These are phyloP conservation scores for Kodamaea neixiangensis DNA, from an alignment of 805 yeast genomes.

Conservation along the genomic window DNA sequence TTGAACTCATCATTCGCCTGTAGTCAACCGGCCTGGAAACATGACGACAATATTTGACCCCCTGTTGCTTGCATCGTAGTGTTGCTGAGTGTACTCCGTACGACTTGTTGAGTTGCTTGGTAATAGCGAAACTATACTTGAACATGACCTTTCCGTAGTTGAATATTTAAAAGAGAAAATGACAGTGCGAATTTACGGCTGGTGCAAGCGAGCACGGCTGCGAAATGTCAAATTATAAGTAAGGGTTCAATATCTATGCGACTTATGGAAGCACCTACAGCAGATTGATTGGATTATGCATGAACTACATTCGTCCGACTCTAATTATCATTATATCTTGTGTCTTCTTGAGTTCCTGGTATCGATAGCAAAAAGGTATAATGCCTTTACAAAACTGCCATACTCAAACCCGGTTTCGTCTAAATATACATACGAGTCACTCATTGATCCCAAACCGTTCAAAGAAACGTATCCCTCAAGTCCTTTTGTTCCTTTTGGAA, in stretches of 20 bases:
- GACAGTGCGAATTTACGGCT: background rate
- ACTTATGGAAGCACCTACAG: too few species aligned
- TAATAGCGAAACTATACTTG: constrained; percentile 1
- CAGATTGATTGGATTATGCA: background rate
- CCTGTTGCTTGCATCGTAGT: background rate
- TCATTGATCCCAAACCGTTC: background rate
- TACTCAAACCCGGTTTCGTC: constrained; percentile 17
- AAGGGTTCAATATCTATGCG: too few species aligned
- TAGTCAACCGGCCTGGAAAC: background rate
- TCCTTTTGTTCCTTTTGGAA: constrained; percentile 10
- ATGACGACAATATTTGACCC: background rate
- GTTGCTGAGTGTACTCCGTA: background rate
- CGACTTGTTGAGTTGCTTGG: constrained; percentile 1
- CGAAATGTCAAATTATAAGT: background rate
- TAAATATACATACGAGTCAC: constrained; percentile 11
- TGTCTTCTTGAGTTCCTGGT: background rate
- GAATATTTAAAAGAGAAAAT: background rate
- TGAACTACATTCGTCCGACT: background rate
- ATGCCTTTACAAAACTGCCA: constrained; percentile 15
- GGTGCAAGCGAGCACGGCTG: background rate
- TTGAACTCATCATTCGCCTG: background rate
- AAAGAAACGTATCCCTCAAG: constrained; percentile 1
- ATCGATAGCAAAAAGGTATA: constrained; percentile 16
- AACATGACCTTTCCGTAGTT: background rate
- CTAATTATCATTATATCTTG: background rate